Evolutionary conservation across 2,329 filamentous ascomycete genomes (phyloP), one percentile per base, ranked within the genome.

Genomic region (Verticillium albo-atrum): DNA sequence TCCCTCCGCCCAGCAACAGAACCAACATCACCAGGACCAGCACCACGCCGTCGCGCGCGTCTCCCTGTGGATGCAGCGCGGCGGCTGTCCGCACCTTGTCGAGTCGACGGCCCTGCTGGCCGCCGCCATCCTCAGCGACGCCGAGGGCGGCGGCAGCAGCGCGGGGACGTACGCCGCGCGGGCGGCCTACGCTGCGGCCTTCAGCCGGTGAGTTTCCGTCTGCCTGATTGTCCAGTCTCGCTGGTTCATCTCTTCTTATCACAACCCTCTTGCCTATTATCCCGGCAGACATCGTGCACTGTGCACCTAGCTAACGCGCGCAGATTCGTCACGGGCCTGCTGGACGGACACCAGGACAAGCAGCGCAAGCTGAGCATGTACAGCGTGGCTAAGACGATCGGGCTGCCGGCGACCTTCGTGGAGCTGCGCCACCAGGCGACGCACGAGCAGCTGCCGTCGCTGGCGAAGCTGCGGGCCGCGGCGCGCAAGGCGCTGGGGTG

Each of bases 381-480:
- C 73, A 81, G 83, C 50, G 80, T 89, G 26, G 89, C 88, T 61
- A 87, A 84, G 71, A 85, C 81, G 42, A 84, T 91, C 60, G 86
- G 84, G 0, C 75, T 92, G 60, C 89, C 89, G 0, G 86, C 88
- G 0, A 88, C 89, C 0, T 96, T 97, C 73, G 92, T 97, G 58
- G 92, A 96, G 77, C 79, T 96, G 60, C 85, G 93, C 53, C 93
- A 97, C 72, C 90, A 96, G 75, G 91, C 90, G 51, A 96, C 92
- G 47, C 93, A 98, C 72, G 91, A 96, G 72, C 90, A 92, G 70
- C 78, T 97, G 59, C 93, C 93, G 0, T 87, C 88, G 1, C 78
- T 97, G 57, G 80, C 84, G 12, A 87, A 91, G 63, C 78, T 97
- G 62, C 84, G 91, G 57, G 81, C 82, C 35, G 89, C 89, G 1